Percentiles rank a stretch among this genome's conserved stretches.
Evolutionary conservation across 2,329 filamentous ascomycete genomes (phyloP).

Genomic region (Colletotrichum lupini): DNA sequence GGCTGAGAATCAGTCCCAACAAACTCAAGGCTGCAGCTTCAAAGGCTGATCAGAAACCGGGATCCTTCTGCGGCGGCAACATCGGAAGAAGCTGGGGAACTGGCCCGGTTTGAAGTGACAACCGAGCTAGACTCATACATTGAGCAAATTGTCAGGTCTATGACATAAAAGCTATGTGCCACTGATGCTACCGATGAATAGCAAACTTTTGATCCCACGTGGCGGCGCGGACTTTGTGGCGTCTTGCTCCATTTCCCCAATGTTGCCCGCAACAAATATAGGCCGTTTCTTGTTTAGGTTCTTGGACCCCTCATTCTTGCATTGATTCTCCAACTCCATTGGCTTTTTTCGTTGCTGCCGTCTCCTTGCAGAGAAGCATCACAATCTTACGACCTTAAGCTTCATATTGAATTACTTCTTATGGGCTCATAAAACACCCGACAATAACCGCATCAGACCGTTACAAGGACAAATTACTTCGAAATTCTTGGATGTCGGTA

Average conservation of each 20-base stretch:
- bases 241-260: not conserved
- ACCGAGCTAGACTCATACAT: conserved; percentile 23
- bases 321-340: conserved; percentile 26
- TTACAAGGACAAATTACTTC: not conserved
- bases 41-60: conserved; percentile 28
- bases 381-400: not conserved
- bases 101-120: conserved; percentile 33
- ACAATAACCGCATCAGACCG: not conserved
- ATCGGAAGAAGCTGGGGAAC: conserved; percentile 33
- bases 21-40: conserved; percentile 32
- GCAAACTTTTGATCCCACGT: conserved; percentile 26
- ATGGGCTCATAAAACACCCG: conserved; percentile 16
- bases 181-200: conserved; percentile 14
- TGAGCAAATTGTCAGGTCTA: not conserved
- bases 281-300: conserved; percentile 17
- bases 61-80: conserved; percentile 20
- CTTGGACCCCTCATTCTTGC: conserved; percentile 16
- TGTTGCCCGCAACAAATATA: not conserved
- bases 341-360: conserved; percentile 3
- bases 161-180: conserved; percentile 19
- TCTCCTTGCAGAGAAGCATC: not conserved
- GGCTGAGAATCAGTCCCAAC: conserved; percentile 35
- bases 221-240: conserved; percentile 13
- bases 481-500: not conserved
- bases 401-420: conserved; percentile 1